These are phyloP conservation scores for Verticillium klebahnii DNA, from an alignment of 2,329 filamentous ascomycete species.

Conservation along the genomic window DNA sequence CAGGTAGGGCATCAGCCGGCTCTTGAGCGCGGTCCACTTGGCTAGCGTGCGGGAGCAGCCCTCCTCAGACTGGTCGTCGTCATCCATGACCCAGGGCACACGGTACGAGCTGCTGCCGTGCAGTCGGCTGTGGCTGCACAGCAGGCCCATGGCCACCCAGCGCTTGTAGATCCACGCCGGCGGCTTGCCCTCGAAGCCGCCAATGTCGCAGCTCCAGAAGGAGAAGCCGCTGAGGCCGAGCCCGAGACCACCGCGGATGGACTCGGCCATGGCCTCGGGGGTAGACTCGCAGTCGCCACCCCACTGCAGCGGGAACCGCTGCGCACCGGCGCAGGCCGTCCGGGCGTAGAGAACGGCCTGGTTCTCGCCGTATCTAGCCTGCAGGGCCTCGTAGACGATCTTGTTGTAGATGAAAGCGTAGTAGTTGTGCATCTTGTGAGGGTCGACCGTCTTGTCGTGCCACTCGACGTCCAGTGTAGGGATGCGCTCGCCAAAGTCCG, in stretches of 20 bases:
- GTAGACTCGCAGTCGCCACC: constrained; percentile 73
- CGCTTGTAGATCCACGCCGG: constrained; percentile 69
- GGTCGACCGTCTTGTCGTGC: constrained; percentile 54
- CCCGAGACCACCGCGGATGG: constrained; percentile 59
- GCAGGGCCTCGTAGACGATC: constrained; percentile 61
- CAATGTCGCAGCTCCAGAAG: constrained; percentile 68
- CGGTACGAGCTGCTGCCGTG: constrained; percentile 68
- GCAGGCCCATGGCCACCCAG: constrained; percentile 71
- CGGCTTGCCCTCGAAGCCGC: constrained; percentile 66
- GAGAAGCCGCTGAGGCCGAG: constrained; percentile 61
- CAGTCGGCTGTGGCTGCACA: constrained; percentile 66
- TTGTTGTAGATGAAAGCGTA: constrained; percentile 73
- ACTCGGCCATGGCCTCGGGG: constrained; percentile 69
- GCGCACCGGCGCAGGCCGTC: constrained; percentile 61
- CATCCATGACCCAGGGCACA: constrained; percentile 70
- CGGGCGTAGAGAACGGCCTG: constrained; percentile 64
- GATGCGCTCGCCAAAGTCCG: constrained; percentile 71
- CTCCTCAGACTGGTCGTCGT: constrained; percentile 52
- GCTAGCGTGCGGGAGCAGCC: constrained; percentile 47
- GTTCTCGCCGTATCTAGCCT: constrained; percentile 42
- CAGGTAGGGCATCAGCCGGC: constrained; percentile 48
- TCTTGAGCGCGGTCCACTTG: constrained; percentile 45
- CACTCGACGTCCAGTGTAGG: constrained; percentile 62
- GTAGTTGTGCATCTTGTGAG: constrained; percentile 70
- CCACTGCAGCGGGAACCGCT: constrained; percentile 67